These are phyloP conservation scores for Russula olivacea DNA, from an alignment of 768 basidiomycete genomes.

Conservation along the genomic window DNA sequence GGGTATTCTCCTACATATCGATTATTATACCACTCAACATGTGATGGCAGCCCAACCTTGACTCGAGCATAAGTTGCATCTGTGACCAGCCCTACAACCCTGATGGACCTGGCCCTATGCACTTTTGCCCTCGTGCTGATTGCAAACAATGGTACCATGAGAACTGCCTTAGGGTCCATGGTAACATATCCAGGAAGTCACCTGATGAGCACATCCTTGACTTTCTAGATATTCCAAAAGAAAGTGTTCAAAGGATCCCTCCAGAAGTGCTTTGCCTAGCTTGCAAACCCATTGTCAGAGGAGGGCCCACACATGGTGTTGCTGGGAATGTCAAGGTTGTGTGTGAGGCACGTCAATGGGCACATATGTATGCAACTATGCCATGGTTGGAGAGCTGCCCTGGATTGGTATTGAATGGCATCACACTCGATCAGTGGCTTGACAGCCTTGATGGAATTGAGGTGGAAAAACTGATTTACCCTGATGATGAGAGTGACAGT, in stretches of 20 bases:
- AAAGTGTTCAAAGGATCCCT: background rate
- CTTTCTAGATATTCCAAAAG: background rate
- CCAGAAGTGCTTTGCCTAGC: slow-evolving; percentile 8
- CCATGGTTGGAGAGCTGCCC: background rate
- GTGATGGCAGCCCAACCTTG: background rate
- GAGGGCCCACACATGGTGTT: slow-evolving; percentile 6
- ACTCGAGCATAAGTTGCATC: background rate
- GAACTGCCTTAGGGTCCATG: slow-evolving; percentile 3
- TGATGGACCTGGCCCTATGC: background rate
- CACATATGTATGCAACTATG: background rate
- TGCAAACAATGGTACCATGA: slow-evolving; percentile 14
- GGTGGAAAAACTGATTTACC: slow-evolving; percentile 18
- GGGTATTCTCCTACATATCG: background rate
- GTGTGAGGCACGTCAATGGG: slow-evolving; percentile 17
- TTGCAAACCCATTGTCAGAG: slow-evolving; percentile 6
- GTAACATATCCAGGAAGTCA: background rate
- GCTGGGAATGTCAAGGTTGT: slow-evolving; percentile 8
- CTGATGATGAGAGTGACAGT: slow-evolving; percentile 5
- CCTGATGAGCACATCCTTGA: background rate
- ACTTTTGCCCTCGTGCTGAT: background rate
- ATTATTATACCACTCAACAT: background rate
- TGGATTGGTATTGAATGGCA: background rate
- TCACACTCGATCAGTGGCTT: slow-evolving; percentile 17
- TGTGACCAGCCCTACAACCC: slow-evolving; percentile 10
- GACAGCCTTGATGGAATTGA: slow-evolving; percentile 14